These are phyloP conservation scores for Colletotrichum nymphaeae DNA, from an alignment of 2,329 filamentous ascomycete genomes.

Conservation along the genomic window DNA sequence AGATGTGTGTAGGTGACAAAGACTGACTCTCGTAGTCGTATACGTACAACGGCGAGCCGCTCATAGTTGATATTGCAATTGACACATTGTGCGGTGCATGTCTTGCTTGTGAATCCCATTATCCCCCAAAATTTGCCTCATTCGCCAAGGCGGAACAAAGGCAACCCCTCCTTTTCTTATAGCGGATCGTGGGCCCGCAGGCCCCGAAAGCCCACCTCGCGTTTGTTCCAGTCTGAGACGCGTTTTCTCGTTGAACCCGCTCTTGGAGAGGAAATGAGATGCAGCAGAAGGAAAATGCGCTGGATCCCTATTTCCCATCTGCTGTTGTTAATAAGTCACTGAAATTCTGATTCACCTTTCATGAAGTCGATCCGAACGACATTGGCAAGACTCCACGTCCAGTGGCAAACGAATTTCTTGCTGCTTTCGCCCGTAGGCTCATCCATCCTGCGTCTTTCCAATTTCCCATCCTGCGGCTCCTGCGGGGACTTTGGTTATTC, in stretches of 20 bases:
- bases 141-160: slow-evolving; percentile 3
- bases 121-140: slow-evolving; percentile 37
- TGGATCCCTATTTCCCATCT: background rate
- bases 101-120: background rate
- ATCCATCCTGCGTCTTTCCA: background rate
- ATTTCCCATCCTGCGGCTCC: background rate
- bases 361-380: background rate
- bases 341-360: background rate
- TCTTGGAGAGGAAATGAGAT: background rate
- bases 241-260: background rate
- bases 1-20: background rate
- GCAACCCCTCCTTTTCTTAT: background rate
- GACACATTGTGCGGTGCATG: background rate
- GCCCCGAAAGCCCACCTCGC: background rate
- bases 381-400: background rate
- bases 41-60: background rate
- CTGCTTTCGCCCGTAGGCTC: too few species aligned
- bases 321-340: background rate
- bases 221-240: background rate
- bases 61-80: background rate
- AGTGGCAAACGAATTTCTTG: background rate
- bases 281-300: background rate
- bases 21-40: background rate
- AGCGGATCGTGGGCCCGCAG: background rate
- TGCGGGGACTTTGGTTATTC: background rate